Base-by-base conservation (phyloP, 495 filamentous ascomycete species). In the Xanthoparmelia taractica region DNA sequence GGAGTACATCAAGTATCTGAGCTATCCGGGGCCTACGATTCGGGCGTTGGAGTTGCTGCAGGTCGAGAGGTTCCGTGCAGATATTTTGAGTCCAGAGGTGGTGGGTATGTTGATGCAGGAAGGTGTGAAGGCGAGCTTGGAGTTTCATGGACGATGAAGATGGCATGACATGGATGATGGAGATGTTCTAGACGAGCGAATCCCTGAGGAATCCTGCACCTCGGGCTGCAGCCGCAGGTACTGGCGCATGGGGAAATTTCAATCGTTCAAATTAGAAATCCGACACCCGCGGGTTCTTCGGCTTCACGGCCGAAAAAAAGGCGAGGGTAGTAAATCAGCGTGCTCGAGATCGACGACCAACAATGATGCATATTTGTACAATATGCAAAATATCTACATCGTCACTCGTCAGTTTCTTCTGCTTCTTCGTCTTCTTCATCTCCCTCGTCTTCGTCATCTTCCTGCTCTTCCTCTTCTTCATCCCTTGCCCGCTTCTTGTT, bases 11-110 rank as follows among this genome's bases (percentile, higher is more conserved):
- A 89, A 88, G 66, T 95, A 89, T 71, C 75, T 96, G 52, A 87
- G 78, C 15, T 91, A 91, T 68, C 92, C 92, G 0, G 90, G 87
- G 7, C 87, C 91, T 25, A 91, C 90, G n/a, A 73, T 97, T 23
- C 86, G 86, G 66, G 84, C 88, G 63, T 81, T 97, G 56, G 84
- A 93, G 73, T 71, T 97, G 40, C 77, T 97, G 31, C 54, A 96
- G 73, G 83, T 90, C 70, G 89, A 95, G 70, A 78, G 75, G 20
- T 97, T 97, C 76, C 83, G 92, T 33, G 80, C 84, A 60, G 91
- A 94, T 38, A 88, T 94, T 40, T 82, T 96, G 67, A 84, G 82
- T 56, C 89, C 90, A 6, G 85, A 90, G 57, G 75, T 91, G 17
- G 84, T 88, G 40, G 80, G 84, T 41, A 72, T 73, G 47, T 75